Evolutionary conservation across 495 filamentous ascomycete genomes (phyloP).

Genomic region (Annulohypoxylon stygium): DNA sequence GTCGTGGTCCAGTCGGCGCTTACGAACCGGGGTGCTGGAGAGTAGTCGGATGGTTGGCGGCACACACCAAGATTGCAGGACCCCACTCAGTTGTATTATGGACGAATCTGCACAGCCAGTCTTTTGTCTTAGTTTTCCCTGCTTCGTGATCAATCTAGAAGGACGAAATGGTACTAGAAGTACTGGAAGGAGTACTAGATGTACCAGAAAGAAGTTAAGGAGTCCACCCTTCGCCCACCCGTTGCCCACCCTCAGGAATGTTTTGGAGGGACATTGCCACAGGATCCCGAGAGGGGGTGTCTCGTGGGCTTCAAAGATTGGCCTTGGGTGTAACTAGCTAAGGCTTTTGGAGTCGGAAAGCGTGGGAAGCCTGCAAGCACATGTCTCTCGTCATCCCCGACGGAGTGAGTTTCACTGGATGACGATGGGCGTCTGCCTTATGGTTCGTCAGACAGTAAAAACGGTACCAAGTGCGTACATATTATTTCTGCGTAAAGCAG

Average conservation of each 20-base stretch:
- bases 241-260: slow-evolving; percentile 44
- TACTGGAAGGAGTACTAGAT: slow-evolving; percentile 11
- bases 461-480: slow-evolving; percentile 35
- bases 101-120: slow-evolving; percentile 58
- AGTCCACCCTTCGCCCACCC: slow-evolving; percentile 3
- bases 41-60: slow-evolving; percentile 63
- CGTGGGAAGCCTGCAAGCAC: slow-evolving; percentile 45
- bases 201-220: slow-evolving; percentile 1
- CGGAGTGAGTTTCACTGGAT: slow-evolving; percentile 44
- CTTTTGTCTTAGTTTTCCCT: slow-evolving; percentile 65
- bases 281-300: slow-evolving; percentile 54
- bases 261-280: slow-evolving; percentile 58
- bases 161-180: slow-evolving; percentile 30
- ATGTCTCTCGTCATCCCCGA: slow-evolving; percentile 54
- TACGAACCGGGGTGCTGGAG: slow-evolving; percentile 59
- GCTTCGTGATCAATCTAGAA: slow-evolving; percentile 53
- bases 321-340: slow-evolving; percentile 51
- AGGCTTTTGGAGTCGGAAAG: slow-evolving; percentile 41
- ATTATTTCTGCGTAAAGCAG: slow-evolving; percentile 24
- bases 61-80: slow-evolving; percentile 57
- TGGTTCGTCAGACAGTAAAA: slow-evolving; percentile 44
- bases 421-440: slow-evolving; percentile 38
- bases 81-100: slow-evolving; percentile 60
- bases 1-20: slow-evolving; percentile 65
- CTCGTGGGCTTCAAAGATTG: slow-evolving; percentile 62